Evolutionary conservation across 2,329 filamentous ascomycete genomes (phyloP), one percentile per base, ranked within the genome.

Genomic region (Pseudogymnoascus sp.): DNA sequence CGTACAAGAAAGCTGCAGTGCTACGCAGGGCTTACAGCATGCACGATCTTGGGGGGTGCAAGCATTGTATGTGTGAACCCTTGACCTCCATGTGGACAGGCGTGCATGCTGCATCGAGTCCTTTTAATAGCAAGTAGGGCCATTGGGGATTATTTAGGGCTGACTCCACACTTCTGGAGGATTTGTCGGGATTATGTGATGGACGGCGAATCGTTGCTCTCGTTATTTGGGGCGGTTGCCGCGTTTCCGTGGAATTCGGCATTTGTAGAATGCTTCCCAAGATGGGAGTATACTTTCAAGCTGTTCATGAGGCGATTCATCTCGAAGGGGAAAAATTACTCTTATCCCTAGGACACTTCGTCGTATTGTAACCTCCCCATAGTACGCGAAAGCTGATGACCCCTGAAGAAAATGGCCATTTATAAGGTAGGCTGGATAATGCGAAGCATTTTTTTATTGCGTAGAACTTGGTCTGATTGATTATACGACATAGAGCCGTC

Each of bases 101-200:
- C 16, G 60, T 44, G 42, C 34, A 38, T 21, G 34, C 31, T 60
- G 59, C 34, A 42, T 42, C 16, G 59, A 23, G 2, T 21, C 5
- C 59, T 60, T 60, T 37, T 60, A 60, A 42, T 60, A 60, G 59
- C 59, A 16, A 7, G 31, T 7, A 34, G 10, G 37, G 56, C 37
- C 56, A 21, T 42, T 60, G 34, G 37, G 31, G 59, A 53, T 53
- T n/a, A 28, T 53, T 10, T 53, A 53, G 46, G 46, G 46, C 46
- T 53, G 46, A 53, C 25, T 53, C 25, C 46, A 53, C 46, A 53
- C 25, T 53, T 53, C 18, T 31, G 46, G n/a, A 50, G 23, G 23
- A 3, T n/a, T 46, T 7, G 28, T 7, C 42, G 46, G 46, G 21
- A 8, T 44, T 21, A 5, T 44, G 12, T 46, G 42, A 31, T 53